A percentile compares a stretch with the other conserved stretches of the same genome.
These are phyloP conservation scores for Dunaliella primolecta DNA, from an alignment of 139 green algal genomes.

Conservation along the genomic window DNA sequence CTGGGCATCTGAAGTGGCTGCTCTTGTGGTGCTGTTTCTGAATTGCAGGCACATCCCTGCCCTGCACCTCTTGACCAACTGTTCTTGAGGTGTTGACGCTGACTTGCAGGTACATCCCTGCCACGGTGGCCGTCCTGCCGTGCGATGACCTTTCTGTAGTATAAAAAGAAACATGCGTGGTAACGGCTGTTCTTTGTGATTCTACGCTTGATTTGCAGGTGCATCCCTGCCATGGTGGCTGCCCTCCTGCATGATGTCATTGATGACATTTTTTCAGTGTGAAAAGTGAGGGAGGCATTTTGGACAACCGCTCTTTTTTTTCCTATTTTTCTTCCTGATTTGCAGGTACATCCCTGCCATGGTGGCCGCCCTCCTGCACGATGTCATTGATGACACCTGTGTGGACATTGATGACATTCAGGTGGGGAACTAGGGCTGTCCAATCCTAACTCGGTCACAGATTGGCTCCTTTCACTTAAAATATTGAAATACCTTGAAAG, in stretches of 20 bases:
- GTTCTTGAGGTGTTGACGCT: no score
- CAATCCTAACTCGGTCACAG: no score
- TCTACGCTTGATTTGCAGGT: conserved; percentile 54
- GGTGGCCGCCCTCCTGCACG: conserved; percentile 86
- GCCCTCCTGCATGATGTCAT: conserved; percentile 93
- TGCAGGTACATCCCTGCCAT: conserved; percentile 73
- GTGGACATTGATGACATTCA: conserved; percentile 49
- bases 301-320: no score
- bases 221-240: conserved; percentile 71
- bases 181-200: no score
- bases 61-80: no score
- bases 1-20: conserved; percentile 82
- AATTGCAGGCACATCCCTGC: no score
- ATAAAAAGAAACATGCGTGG: no score
- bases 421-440: background rate
- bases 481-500: no score
- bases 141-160: conserved; percentile 91
- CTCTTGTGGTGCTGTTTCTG: conserved; percentile 90
- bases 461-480: no score
- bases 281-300: no score
- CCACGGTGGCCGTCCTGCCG: conserved; percentile 83
- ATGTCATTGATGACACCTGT: conserved; percentile 90
- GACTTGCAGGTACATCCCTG: conserved; percentile 59
- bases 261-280: no score
- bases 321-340: no score